Conservation (phyloP, 148 eudicot species). For the Camellia japonica region DNA sequence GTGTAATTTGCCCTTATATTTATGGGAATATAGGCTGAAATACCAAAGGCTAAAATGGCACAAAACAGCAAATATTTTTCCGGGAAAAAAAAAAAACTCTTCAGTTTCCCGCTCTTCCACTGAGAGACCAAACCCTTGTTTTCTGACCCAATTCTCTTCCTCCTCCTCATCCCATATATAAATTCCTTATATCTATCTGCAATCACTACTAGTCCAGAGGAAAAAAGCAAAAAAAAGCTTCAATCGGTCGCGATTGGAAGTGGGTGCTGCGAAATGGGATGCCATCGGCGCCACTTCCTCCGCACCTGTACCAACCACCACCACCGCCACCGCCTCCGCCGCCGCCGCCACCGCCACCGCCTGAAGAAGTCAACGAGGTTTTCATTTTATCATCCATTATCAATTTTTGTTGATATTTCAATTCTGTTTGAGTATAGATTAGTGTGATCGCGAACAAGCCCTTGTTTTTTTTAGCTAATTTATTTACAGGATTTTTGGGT, state of each 20-base stretch:
- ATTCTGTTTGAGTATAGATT: not conserved
- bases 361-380: slow-evolving; percentile 10
- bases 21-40: no score
- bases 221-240: no score
- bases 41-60: no score
- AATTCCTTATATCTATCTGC: no score
- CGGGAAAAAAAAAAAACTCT: not conserved
- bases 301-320: not conserved
- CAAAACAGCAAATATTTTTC: no score
- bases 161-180: no score
- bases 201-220: no score
- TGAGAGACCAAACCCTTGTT: not conserved
- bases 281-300: not conserved
- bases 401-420: not conserved
- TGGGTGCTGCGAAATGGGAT: not conserved
- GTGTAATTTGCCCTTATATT: no score
- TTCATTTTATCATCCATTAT: not conserved
- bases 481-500: not conserved
- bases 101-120: slow-evolving; percentile 9
- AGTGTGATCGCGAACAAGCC: not conserved
- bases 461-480: not conserved
- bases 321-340: not conserved
- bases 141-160: not conserved
- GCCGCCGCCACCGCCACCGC: not conserved
- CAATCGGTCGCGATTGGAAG: not conserved